Conservation (phyloP, 805 yeast species). For the Candida orba region DNA sequence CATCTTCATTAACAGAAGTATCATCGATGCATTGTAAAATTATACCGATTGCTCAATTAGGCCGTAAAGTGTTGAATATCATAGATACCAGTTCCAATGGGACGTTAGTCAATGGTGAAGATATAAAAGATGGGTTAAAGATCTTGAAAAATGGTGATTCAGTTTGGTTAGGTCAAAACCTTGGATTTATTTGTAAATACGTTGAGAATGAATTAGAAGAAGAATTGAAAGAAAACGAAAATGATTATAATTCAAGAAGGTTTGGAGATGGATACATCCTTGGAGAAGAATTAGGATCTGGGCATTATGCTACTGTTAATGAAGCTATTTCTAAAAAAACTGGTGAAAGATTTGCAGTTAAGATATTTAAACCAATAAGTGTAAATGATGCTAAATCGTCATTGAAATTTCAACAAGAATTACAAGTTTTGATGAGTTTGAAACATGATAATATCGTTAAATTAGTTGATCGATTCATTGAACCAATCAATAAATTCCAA, state of each 20-base stretch:
- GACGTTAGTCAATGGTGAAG: conserved; percentile 49
- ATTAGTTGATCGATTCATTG: conserved; percentile 51
- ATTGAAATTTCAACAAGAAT: conserved; percentile 52
- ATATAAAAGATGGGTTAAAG: conserved; percentile 20
- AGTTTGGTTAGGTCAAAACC: conserved; percentile 3
- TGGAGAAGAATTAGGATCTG: conserved; percentile 61
- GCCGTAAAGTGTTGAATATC: conserved; percentile 29
- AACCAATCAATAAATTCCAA: conserved; percentile 40
- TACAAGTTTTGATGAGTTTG: conserved; percentile 55
- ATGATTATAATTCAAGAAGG: no score
- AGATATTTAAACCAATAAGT: conserved; percentile 57
- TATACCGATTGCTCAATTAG: conserved; percentile 26
- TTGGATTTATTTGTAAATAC: conserved; percentile 5
- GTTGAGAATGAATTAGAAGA: conserved; percentile 8
- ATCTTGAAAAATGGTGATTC: conserved; percentile 26
- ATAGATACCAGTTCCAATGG: conserved; percentile 59
- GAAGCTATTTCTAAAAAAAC: conserved; percentile 53
- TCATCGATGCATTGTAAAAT: conserved; percentile 61
- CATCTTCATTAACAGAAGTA: conserved; percentile 43
- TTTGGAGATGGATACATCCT: conserved; percentile 45
- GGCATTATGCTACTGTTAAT: conserved; percentile 78
- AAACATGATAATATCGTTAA: conserved; percentile 67
- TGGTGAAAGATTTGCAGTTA: conserved; percentile 63
- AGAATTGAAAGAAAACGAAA: conserved; percentile 21
- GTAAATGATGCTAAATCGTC: conserved; percentile 33